Conservation (phyloP, 352 stramenopile species). For the Phytophthora macrochlamydospora region DNA sequence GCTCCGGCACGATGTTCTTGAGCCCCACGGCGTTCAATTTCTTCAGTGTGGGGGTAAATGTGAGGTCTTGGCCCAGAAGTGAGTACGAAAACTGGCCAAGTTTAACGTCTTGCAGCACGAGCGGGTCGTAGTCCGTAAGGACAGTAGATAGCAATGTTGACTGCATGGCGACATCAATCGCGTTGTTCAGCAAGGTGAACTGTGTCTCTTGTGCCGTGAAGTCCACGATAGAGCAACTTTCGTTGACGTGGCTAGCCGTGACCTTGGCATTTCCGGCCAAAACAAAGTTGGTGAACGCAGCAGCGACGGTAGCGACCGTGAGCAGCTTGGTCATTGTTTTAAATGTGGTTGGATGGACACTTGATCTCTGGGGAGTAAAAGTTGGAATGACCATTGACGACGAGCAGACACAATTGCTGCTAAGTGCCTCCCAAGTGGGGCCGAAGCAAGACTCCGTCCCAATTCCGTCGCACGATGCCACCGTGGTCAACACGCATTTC, state of each 20-base stretch:
- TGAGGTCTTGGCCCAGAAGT: constrained; percentile 50
- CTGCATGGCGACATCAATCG: constrained; percentile 24
- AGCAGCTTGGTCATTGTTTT: constrained; percentile 15
- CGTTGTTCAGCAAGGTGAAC: constrained; percentile 51
- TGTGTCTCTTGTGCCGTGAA: constrained; percentile 46
- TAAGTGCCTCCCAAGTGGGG: no score
- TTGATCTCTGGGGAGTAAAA: no score
- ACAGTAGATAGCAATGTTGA: constrained; percentile 24
- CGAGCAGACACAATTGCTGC: no score
- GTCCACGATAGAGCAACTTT: constrained; percentile 41
- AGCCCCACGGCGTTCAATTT: constrained; percentile 46
- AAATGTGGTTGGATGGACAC: background rate
- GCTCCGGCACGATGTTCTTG: constrained; percentile 38
- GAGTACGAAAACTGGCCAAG: constrained; percentile 48
- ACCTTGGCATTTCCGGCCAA: background rate
- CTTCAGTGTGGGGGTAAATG: constrained; percentile 51
- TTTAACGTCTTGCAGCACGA: constrained; percentile 43
- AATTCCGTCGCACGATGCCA: no score
- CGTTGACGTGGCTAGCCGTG: constrained; percentile 4
- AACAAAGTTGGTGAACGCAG: background rate
- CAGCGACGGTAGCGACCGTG: background rate
- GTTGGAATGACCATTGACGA: no score
- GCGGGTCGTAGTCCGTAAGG: constrained; percentile 39
- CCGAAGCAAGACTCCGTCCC: no score
- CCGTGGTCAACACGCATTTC: no score